These are phyloP conservation scores for Kurtzmaniella cleridarum DNA, from an alignment of 805 yeast genomes.

Conservation along the genomic window DNA sequence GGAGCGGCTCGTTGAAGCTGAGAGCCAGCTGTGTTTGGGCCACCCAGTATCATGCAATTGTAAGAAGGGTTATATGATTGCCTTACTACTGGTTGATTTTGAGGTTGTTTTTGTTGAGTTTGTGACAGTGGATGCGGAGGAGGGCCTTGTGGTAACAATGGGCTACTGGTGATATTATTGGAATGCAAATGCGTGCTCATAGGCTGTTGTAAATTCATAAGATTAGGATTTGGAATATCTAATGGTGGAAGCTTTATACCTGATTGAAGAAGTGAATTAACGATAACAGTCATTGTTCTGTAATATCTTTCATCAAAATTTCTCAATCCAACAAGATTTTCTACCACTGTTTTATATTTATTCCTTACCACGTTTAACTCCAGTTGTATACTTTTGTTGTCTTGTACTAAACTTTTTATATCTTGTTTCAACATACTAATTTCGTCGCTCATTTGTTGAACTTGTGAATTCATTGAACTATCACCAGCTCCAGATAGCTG, in stretches of 20 bases:
- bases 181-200: neutral
- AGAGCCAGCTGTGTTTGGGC: neutral
- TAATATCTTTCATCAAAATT: conserved; percentile 53
- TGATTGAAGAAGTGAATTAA: conserved; percentile 44
- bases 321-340: conserved; percentile 53
- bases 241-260: conserved; percentile 68
- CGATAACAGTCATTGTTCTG: conserved; percentile 45
- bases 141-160: conserved; percentile 1
- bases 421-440: conserved; percentile 30
- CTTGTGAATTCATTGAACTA: conserved; percentile 21
- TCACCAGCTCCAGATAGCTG: conserved; percentile 2
- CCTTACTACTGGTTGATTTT: neutral
- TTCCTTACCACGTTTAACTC: conserved; percentile 39
- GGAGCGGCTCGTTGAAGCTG: neutral
- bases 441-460: conserved; percentile 22
- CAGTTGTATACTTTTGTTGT: conserved; percentile 26
- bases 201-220: conserved; percentile 17
- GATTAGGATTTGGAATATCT: conserved; percentile 44
- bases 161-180: neutral
- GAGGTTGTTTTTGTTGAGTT: conserved; percentile 1
- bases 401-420: conserved; percentile 23
- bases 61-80: neutral
- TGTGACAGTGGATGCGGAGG: conserved; percentile 1
- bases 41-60: neutral
- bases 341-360: conserved; percentile 61